Evolutionary conservation across 2,329 filamentous ascomycete genomes (phyloP).

Genomic region (Fusarium sacchari): DNA sequence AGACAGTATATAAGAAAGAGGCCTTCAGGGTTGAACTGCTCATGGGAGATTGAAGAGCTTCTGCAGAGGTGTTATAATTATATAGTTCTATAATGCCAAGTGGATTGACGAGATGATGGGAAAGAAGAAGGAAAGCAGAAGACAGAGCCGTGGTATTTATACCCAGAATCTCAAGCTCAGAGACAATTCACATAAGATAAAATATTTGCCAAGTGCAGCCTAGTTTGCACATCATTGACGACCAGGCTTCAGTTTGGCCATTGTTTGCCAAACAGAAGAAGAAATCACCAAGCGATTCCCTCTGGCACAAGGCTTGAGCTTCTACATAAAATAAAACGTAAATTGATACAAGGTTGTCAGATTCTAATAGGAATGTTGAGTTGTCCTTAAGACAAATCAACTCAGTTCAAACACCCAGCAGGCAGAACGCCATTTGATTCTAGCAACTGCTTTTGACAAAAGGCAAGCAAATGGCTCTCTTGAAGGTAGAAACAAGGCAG

Average conservation of each 20-base stretch:
- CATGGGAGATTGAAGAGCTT: neutral
- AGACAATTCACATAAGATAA: neutral
- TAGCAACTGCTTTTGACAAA: no score
- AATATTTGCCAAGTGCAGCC: neutral
- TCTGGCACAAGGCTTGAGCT: rapidly evolving
- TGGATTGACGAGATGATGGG: neutral
- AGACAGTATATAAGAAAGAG: neutral
- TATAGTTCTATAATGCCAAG: neutral
- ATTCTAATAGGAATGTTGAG: neutral
- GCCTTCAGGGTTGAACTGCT: neutral
- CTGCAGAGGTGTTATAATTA: neutral
- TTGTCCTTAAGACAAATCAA: rapidly evolving
- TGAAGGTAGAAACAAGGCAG: rapidly evolving
- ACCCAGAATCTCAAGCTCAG: neutral
- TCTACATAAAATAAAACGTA: rapidly evolving
- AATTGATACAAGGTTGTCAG: no score
- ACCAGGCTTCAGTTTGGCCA: neutral
- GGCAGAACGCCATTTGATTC: rapidly evolving
- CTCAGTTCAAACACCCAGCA: neutral
- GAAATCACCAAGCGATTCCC: rapidly evolving
- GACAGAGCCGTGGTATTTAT: neutral
- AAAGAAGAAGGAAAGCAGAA: neutral
- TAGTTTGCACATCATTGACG: neutral
- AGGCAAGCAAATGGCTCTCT: rapidly evolving
- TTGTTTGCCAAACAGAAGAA: neutral